Percentiles rank a stretch among this genome's conserved stretches.
These are phyloP conservation scores for Trichoderma breve DNA, from an alignment of 2,329 filamentous ascomycete genomes.

Conservation along the genomic window DNA sequence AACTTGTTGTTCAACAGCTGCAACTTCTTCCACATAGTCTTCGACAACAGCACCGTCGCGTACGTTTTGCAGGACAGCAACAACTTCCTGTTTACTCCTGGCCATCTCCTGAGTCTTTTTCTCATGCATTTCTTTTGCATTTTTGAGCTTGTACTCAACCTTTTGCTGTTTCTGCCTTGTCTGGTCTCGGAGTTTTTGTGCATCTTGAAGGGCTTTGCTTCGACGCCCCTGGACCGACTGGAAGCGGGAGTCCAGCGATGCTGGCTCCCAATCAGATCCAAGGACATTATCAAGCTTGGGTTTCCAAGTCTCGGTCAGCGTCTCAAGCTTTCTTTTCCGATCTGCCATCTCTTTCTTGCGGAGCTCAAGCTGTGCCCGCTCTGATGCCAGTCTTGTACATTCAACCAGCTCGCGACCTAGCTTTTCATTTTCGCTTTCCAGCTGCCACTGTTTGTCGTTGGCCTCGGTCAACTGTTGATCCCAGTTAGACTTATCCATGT, in stretches of 20 bases:
- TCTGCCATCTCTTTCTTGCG: slow-evolving; percentile 77
- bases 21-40: slow-evolving; percentile 52
- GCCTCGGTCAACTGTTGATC: slow-evolving; percentile 68
- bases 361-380: slow-evolving; percentile 79
- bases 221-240: slow-evolving; percentile 61
- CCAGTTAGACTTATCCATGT: slow-evolving; percentile 62
- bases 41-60: slow-evolving; percentile 49
- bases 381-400: slow-evolving; percentile 75
- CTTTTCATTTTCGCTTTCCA: slow-evolving; percentile 70
- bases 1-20: slow-evolving; percentile 54
- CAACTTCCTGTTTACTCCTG: slow-evolving; percentile 57
- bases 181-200: slow-evolving; percentile 68
- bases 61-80: slow-evolving; percentile 46
- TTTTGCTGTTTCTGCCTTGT: slow-evolving; percentile 72
- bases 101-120: slow-evolving; percentile 63
- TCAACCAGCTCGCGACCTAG: slow-evolving; percentile 80
- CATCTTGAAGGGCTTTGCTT: slow-evolving; percentile 57
- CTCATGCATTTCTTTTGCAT: slow-evolving; percentile 60
- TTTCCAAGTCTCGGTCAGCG: slow-evolving; percentile 71
- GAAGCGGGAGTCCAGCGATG: slow-evolving; percentile 69
- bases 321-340: slow-evolving; percentile 71
- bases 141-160: slow-evolving; percentile 69
- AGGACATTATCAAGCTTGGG: slow-evolving; percentile 66
- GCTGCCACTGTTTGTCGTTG: slow-evolving; percentile 61
- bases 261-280: slow-evolving; percentile 63